Percentiles rank a stretch among this genome's conserved stretches.
These are phyloP conservation scores for Lolium perenne DNA, from an alignment of 176 grass and related monocot species.

Conservation along the genomic window DNA sequence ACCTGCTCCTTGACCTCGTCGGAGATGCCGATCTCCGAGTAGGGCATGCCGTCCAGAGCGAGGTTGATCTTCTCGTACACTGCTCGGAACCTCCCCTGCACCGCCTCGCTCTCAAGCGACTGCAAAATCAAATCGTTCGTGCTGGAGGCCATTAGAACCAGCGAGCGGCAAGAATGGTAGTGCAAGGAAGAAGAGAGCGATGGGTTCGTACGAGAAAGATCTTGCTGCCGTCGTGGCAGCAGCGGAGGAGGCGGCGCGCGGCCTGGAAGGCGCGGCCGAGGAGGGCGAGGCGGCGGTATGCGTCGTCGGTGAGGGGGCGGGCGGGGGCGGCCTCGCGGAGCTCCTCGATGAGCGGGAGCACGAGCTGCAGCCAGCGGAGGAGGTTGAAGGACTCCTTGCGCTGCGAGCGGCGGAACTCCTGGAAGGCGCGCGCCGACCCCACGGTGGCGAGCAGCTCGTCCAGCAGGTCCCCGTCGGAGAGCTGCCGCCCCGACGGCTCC, in stretches of 20 bases:
- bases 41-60: conserved; percentile 71
- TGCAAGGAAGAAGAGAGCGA: no score
- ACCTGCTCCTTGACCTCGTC: conserved; percentile 85
- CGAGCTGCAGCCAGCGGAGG: conserved; percentile 61
- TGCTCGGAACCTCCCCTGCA: conserved; percentile 47
- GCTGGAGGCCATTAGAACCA: not conserved
- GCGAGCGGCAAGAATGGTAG: no score
- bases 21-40: conserved; percentile 53
- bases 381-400: conserved; percentile 71
- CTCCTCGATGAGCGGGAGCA: conserved; percentile 68
- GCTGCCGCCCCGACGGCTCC: conserved; percentile 35
- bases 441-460: conserved; percentile 47
- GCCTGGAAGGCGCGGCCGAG: conserved; percentile 54
- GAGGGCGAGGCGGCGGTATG: conserved; percentile 36
- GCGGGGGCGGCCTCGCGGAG: conserved; percentile 39
- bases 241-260: conserved; percentile 61
- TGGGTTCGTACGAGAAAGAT: conserved; percentile 53
- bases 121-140: not conserved
- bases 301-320: conserved; percentile 42
- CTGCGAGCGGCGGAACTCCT: conserved; percentile 61
- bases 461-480: conserved; percentile 51
- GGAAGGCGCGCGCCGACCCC: conserved; percentile 46
- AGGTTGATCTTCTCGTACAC: conserved; percentile 64
- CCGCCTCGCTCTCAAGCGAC: conserved; percentile 62
- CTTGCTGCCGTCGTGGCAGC: conserved; percentile 81